These are phyloP conservation scores for Sphagnum fallax DNA, from an alignment of 228 moss, liverwort and hornwort genomes.

Conservation along the genomic window DNA sequence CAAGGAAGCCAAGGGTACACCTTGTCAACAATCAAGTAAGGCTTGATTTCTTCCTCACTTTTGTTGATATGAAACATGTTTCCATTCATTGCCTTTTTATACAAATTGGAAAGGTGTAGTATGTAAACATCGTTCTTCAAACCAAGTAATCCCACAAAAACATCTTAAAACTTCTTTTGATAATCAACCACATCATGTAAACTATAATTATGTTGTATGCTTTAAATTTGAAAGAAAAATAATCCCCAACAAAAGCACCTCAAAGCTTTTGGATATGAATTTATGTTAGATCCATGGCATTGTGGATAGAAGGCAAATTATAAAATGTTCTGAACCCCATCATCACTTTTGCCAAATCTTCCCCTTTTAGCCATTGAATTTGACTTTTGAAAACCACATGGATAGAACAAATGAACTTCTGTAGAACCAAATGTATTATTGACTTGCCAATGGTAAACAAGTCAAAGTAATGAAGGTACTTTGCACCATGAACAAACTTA, in stretches of 20 bases:
- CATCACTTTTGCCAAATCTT: background rate
- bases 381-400: background rate
- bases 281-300: background rate
- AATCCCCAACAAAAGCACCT: background rate
- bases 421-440: background rate
- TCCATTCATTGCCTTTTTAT: background rate
- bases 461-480: background rate
- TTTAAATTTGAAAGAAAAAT: background rate
- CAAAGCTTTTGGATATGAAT: background rate
- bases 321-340: background rate
- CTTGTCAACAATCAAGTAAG: background rate
- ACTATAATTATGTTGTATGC: background rate
- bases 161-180: background rate
- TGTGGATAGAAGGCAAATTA: background rate
- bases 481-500: background rate
- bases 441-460: background rate
- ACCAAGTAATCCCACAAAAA: constrained; percentile 1
- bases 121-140: background rate
- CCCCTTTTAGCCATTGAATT: background rate
- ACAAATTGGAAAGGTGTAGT: background rate
- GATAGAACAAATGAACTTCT: background rate
- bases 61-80: background rate
- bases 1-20: background rate
- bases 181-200: background rate
- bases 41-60: background rate